Percentiles rank a stretch among this genome's conserved stretches.
Conservation (phyloP, 176 grass and related monocot species). For the Aegilops umbellulata region DNA sequence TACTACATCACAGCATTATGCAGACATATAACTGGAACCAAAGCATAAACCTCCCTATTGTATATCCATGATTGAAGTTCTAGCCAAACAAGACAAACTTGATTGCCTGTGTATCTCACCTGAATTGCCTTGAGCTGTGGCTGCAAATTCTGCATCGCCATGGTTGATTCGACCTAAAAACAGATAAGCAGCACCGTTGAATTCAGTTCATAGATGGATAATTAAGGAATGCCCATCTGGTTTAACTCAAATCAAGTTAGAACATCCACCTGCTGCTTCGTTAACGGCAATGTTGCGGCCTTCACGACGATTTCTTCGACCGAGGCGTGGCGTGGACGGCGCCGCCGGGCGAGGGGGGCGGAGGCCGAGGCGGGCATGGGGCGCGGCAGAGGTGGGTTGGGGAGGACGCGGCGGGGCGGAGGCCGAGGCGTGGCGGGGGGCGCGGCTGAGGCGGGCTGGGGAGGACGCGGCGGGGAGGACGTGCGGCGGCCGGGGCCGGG, state of each 20-base stretch:
- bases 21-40: neutral
- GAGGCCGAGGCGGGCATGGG: too few species aligned
- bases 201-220: neutral
- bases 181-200: neutral
- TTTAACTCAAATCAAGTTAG: neutral
- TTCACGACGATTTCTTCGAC: constrained; percentile 52
- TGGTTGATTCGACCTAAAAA: constrained; percentile 77
- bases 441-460: too few species aligned
- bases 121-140: too few species aligned
- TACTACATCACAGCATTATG: neutral
- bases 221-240: neutral
- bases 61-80: neutral
- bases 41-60: neutral
- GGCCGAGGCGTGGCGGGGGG: too few species aligned
- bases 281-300: constrained; percentile 70
- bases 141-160: constrained; percentile 95
- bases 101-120: constrained; percentile 85
- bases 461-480: too few species aligned
- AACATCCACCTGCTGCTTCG: constrained; percentile 72
- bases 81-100: constrained; percentile 45
- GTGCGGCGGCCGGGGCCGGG: too few species aligned
- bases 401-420: too few species aligned
- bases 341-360: too few species aligned
- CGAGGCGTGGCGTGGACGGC: too few species aligned
- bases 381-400: too few species aligned